Conservation (phyloP, 306 rosid genomes). For the Heteromeles arbutifolia region DNA sequence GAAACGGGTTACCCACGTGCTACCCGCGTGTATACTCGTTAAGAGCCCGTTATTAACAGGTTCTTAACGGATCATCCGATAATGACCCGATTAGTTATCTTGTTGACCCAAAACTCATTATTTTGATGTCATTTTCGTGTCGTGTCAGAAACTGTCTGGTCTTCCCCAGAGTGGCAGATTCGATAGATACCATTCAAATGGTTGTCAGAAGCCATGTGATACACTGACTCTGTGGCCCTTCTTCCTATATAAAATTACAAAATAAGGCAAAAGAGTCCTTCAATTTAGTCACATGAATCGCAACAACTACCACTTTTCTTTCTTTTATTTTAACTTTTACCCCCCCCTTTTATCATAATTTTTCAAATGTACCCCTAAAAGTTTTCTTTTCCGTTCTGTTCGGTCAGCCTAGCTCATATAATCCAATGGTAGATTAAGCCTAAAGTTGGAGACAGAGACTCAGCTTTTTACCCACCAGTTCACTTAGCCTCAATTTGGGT, state of each 20-base stretch:
- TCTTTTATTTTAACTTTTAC: background rate
- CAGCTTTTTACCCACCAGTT: slow-evolving; percentile 38
- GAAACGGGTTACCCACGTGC: too few relatives aligned
- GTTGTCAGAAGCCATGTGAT: slow-evolving; percentile 50
- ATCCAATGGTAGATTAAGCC: background rate
- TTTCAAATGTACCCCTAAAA: background rate
- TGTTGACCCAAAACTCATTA: too few relatives aligned
- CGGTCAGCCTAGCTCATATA: background rate
- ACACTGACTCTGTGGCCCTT: slow-evolving; percentile 18
- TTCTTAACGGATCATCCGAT: too few relatives aligned
- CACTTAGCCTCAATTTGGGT: too few relatives aligned
- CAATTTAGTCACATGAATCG: slow-evolving; percentile 19
- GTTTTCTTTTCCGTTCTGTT: background rate
- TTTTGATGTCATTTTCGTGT: too few relatives aligned
- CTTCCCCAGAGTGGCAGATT: slow-evolving; percentile 12
- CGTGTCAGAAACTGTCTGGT: too few relatives aligned
- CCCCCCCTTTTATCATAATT: background rate
- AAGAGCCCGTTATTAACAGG: too few relatives aligned
- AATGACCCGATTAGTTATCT: too few relatives aligned
- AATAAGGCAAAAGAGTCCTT: slow-evolving; percentile 37
- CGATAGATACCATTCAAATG: slow-evolving; percentile 7
- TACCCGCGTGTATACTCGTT: too few relatives aligned
- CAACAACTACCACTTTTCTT: background rate
- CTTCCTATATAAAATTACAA: slow-evolving; percentile 16
- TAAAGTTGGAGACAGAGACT: background rate